Base-by-base conservation (phyloP, 441 rosid genomes). In the Manihot esculenta region DNA sequence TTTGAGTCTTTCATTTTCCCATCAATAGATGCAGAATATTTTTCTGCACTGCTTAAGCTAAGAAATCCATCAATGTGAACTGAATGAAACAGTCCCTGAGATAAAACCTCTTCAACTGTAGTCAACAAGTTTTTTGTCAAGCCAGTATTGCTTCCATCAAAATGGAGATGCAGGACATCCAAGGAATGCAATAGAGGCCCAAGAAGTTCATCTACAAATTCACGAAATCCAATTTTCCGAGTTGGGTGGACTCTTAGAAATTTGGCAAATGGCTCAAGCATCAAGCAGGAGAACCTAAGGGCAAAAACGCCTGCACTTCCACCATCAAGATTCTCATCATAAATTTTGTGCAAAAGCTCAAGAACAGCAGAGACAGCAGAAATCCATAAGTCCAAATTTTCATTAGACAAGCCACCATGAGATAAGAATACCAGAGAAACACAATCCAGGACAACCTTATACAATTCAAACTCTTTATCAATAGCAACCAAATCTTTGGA, bases 1-100 rank as follows among this genome's bases (percentile, higher is more conserved):
- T 80, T 88, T 58, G 76, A 74, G 76, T 74, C 82, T 56, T 81
- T 77, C 12, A 75, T 72, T 67, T 83, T 66, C 15, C 72, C 89
- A 70, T 78, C 86, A 62, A 41, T 24, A 30, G 71, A 74, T 73
- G 78, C 71, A 49, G 77, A 80, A 86, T 88, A 88, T 82, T 80
- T 93, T 66, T 84, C 86, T 30, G 75, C 48, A 79, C 83, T 81
- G 8, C 71, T 81, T 77, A 93, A 84, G 77, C 81, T 81, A 70
- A 93, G 71, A 77, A 91, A 93, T 63, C 97, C 99, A 81, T 91
- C 97, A 60, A 91, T 73, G 63, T 96, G 97, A 38, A 77, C 74
- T 45, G 95, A 84, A 80, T 96, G 94, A 75, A 91, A 93, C 74
- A 93, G 60, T 67, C 92, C 98, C 33, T 84, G 84, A 68, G 88